These are phyloP conservation scores for Zygotorulaspora florentina DNA, from an alignment of 805 yeast genomes.

Conservation along the genomic window DNA sequence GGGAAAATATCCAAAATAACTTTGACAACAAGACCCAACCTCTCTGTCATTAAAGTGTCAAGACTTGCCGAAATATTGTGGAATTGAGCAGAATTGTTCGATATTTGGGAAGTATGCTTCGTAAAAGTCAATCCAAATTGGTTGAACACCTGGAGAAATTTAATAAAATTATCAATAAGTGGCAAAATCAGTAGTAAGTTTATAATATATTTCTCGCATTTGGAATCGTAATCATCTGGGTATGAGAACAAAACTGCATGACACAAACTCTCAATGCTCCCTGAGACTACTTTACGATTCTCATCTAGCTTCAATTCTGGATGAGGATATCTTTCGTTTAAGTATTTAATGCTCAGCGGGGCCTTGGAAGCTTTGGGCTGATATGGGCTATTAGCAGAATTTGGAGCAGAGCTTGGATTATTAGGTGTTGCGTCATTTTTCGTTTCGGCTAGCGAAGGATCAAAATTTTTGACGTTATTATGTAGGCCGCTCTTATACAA, in stretches of 20 bases:
- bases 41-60: constrained; percentile 42
- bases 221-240: constrained; percentile 33
- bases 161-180: constrained; percentile 45
- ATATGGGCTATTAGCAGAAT: neutral
- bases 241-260: constrained; percentile 65
- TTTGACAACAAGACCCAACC: constrained; percentile 51
- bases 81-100: constrained; percentile 21
- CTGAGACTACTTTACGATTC: constrained; percentile 45
- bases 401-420: neutral
- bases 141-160: constrained; percentile 43
- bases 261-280: constrained; percentile 67
- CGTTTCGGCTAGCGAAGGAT: constrained; percentile 22
- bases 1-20: constrained; percentile 56
- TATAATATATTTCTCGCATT: constrained; percentile 17
- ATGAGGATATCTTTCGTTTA: constrained; percentile 51
- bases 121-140: constrained; percentile 39
- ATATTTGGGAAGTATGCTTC: constrained; percentile 25
- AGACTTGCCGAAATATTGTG: constrained; percentile 31
- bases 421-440: constrained; percentile 1
- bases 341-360: constrained; percentile 28
- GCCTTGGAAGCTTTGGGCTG: neutral
- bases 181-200: constrained; percentile 54
- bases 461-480: constrained; percentile 43
- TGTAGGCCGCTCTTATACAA: constrained; percentile 54
- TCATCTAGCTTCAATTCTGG: constrained; percentile 54